A percentile compares a stretch with the other conserved stretches of the same genome.
These are phyloP conservation scores for Bipolaris cookei DNA, from an alignment of 2,329 filamentous ascomycete species.

Conservation along the genomic window DNA sequence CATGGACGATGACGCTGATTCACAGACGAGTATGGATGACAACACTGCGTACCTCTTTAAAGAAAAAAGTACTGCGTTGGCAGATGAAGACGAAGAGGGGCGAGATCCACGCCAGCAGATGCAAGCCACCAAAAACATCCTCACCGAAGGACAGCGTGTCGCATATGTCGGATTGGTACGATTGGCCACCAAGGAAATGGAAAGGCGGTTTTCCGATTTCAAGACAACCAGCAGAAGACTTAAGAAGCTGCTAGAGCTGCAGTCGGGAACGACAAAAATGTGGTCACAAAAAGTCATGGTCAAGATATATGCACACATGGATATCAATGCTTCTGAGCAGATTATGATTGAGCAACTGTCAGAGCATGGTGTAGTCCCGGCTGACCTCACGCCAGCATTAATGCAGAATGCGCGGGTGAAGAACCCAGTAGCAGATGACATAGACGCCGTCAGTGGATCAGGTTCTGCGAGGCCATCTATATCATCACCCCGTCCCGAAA, in stretches of 20 bases:
- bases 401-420: slow-evolving; percentile 93
- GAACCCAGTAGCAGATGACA: slow-evolving; percentile 78
- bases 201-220: slow-evolving; percentile 69
- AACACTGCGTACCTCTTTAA: slow-evolving; percentile 97
- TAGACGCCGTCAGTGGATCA: slow-evolving; percentile 20
- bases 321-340: slow-evolving; percentile 88
- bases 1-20: slow-evolving; percentile 92
- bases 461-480: slow-evolving; percentile 45
- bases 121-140: slow-evolving; percentile 91
- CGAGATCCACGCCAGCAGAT: slow-evolving; percentile 86
- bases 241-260: slow-evolving; percentile 73
- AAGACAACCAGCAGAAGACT: slow-evolving; percentile 67
- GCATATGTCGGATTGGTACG: slow-evolving; percentile 93
- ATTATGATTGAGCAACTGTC: slow-evolving; percentile 98
- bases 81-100: slow-evolving; percentile 75
- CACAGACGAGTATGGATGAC: slow-evolving; percentile 94
- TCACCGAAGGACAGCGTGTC: slow-evolving; percentile 94
- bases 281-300: slow-evolving; percentile 99
- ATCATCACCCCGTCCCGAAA: slow-evolving; percentile 41
- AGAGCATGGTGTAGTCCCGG: slow-evolving; percentile 85
- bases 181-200: slow-evolving; percentile 79
- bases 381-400: slow-evolving; percentile 81
- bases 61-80: slow-evolving; percentile 66
- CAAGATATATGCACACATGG: slow-evolving; percentile 92
- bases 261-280: slow-evolving; percentile 83